These are phyloP conservation scores for Typha latifolia DNA, from an alignment of 176 grass and related monocot genomes.

Conservation along the genomic window DNA sequence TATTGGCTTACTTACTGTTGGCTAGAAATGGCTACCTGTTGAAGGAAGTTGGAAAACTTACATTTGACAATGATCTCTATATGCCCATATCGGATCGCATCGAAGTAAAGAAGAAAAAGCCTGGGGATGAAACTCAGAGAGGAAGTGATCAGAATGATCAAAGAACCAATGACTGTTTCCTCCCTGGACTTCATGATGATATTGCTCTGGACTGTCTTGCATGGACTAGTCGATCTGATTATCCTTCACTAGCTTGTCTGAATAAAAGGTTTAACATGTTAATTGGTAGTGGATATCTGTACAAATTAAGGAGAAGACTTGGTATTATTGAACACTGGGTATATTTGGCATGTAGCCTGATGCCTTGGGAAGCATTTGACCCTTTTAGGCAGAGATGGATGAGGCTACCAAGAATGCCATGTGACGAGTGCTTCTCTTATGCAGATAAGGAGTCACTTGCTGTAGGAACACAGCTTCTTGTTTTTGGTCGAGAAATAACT, in stretches of 20 bases:
- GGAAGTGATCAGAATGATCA: slow-evolving; percentile 31
- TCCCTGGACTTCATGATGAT: slow-evolving; percentile 84
- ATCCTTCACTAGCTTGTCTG: slow-evolving; percentile 58
- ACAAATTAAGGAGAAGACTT: slow-evolving; percentile 62
- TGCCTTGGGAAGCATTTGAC: slow-evolving; percentile 93
- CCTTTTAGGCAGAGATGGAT: slow-evolving; percentile 69
- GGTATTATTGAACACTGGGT: slow-evolving; percentile 80
- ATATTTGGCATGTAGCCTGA: slow-evolving; percentile 66
- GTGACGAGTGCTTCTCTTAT: slow-evolving; percentile 78
- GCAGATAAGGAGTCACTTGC: slow-evolving; percentile 91
- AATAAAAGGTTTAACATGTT: slow-evolving; percentile 74
- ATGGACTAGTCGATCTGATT: slow-evolving; percentile 71
- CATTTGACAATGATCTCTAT: slow-evolving; percentile 19
- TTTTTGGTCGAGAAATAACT: slow-evolving; percentile 75
- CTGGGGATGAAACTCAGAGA: slow-evolving; percentile 23
- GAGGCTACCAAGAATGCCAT: slow-evolving; percentile 76
- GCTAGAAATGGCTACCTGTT: slow-evolving; percentile 44
- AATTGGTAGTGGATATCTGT: slow-evolving; percentile 72
- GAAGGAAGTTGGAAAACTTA: slow-evolving; percentile 22
- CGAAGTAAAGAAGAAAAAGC: slow-evolving; percentile 36
- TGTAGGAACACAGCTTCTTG: slow-evolving; percentile 77
- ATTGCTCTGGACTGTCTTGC: slow-evolving; percentile 69
- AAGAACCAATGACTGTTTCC: slow-evolving; percentile 57
- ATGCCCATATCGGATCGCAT: slow-evolving; percentile 17
- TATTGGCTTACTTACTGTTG: slow-evolving; percentile 48